Conservation (phyloP, 1,139 yeast genomes). For the Pichia norvegensis region DNA sequence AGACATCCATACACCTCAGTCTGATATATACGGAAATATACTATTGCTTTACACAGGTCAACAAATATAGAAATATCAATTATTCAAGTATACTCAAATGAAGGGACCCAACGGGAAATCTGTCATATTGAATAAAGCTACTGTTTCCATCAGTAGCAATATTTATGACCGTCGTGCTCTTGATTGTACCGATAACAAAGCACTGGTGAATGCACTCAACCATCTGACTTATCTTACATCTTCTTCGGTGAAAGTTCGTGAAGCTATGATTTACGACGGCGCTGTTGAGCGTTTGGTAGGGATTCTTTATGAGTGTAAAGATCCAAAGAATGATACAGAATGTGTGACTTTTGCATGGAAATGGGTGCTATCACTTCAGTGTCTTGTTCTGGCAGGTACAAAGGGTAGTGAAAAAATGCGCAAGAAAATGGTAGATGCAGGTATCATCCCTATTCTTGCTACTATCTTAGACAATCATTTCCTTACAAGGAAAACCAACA, state of each 20-base stretch:
- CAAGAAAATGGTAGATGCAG: constrained; percentile 82
- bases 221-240: constrained; percentile 83
- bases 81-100: constrained; percentile 39
- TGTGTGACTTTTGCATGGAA: constrained; percentile 63
- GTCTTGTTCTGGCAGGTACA: constrained; percentile 83
- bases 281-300: constrained; percentile 84
- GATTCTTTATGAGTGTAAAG: constrained; percentile 73
- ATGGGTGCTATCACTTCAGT: constrained; percentile 93
- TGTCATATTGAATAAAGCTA: constrained; percentile 73
- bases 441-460: constrained; percentile 82
- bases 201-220: constrained; percentile 84
- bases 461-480: constrained; percentile 82
- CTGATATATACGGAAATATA: background rate
- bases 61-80: background rate
- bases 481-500: constrained; percentile 18
- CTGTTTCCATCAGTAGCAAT: constrained; percentile 80
- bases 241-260: constrained; percentile 82
- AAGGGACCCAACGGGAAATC: constrained; percentile 86
- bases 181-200: constrained; percentile 84
- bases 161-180: constrained; percentile 88
- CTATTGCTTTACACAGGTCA: background rate
- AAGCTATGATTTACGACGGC: constrained; percentile 82
- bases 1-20: constrained; percentile 2
- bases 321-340: constrained; percentile 39
- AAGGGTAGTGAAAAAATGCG: constrained; percentile 85